Evolutionary conservation across 1,139 yeast genomes (phyloP).

Genomic region (Dujonia santamariae): DNA sequence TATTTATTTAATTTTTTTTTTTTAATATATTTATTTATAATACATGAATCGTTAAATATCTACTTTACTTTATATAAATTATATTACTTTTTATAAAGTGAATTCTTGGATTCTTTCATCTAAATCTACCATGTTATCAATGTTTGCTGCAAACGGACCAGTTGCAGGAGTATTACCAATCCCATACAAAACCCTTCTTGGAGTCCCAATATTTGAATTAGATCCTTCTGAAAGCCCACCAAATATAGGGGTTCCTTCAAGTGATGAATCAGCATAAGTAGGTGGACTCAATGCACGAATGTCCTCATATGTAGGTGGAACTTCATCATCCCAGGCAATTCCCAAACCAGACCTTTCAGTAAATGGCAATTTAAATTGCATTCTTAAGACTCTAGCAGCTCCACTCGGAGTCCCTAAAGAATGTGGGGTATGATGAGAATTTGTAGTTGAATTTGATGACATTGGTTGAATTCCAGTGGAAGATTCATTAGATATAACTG

Average conservation of each 20-base stretch:
- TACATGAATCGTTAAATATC: too few relatives aligned
- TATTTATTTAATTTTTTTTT: too few relatives aligned
- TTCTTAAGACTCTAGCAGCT: conserved; percentile 87
- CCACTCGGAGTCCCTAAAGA: conserved; percentile 76
- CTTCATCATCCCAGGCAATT: conserved; percentile 98
- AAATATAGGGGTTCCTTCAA: conserved; percentile 14
- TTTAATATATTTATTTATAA: too few relatives aligned
- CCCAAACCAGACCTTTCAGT: conserved; percentile 95
- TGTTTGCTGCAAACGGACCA: conserved; percentile 20
- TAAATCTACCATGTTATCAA: conserved; percentile 28
- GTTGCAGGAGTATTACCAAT: conserved; percentile 40
- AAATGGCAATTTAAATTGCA: conserved; percentile 81
- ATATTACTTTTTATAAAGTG: conserved; percentile 14
- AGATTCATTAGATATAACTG: conserved; percentile 6
- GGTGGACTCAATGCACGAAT: conserved; percentile 86
- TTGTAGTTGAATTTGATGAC: conserved; percentile 6
- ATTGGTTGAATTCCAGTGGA: conserved; percentile 15
- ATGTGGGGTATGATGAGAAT: conserved; percentile 6
- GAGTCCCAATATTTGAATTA: conserved; percentile 13
- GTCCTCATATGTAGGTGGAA: conserved; percentile 92
- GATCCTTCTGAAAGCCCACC: background rate
- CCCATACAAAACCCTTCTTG: conserved; percentile 44
- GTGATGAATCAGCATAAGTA: conserved; percentile 46
- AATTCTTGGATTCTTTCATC: conserved; percentile 38
- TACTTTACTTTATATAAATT: too few relatives aligned